phyloP scores from a whole-genome alignment of 2,329 filamentous ascomycete species.

The Phyllosticta paracitricarpa region DNA sequence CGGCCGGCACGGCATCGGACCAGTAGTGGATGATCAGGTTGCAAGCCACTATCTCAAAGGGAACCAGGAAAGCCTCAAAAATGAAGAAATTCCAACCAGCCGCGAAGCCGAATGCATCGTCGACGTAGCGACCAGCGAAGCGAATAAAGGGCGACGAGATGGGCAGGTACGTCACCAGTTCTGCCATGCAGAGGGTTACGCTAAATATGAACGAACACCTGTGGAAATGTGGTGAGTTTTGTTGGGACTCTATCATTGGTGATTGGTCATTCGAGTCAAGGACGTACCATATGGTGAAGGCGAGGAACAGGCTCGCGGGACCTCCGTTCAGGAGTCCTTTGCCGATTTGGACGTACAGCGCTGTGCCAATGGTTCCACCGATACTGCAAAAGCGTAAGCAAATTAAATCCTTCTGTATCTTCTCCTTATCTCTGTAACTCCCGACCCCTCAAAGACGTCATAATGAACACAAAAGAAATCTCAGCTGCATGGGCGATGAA shows the following conservation, averaged over 20 bases:
- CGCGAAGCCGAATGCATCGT: conserved; percentile 64
- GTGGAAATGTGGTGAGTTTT: conserved; percentile 5
- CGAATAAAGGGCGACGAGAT: conserved; percentile 71
- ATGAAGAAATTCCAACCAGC: conserved; percentile 67
- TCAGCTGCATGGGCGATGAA: too few species aligned
- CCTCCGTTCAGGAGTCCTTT: conserved; percentile 37
- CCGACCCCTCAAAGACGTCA: too few species aligned
- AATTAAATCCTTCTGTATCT: not conserved
- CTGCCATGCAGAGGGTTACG: conserved; percentile 46
- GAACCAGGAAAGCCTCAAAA: conserved; percentile 57
- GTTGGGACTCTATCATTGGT: not conserved
- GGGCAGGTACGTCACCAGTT: conserved; percentile 69
- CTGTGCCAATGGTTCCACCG: conserved; percentile 39
- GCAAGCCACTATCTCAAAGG: conserved; percentile 59
- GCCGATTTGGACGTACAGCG: conserved; percentile 38
- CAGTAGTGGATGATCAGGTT: conserved; percentile 71
- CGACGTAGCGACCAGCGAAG: conserved; percentile 65
- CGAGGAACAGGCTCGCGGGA: conserved; percentile 36
- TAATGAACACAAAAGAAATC: too few species aligned
- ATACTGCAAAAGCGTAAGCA: conserved; percentile 14
- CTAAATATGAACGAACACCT: conserved; percentile 34
- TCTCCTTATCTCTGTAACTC: conserved; percentile 9
- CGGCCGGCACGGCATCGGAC: conserved; percentile 47
- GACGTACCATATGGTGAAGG: conserved; percentile 34
- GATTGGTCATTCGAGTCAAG: not conserved